phyloP scores from a whole-genome alignment of 495 filamentous ascomycete genomes.

The Entonaema liquescens region DNA sequence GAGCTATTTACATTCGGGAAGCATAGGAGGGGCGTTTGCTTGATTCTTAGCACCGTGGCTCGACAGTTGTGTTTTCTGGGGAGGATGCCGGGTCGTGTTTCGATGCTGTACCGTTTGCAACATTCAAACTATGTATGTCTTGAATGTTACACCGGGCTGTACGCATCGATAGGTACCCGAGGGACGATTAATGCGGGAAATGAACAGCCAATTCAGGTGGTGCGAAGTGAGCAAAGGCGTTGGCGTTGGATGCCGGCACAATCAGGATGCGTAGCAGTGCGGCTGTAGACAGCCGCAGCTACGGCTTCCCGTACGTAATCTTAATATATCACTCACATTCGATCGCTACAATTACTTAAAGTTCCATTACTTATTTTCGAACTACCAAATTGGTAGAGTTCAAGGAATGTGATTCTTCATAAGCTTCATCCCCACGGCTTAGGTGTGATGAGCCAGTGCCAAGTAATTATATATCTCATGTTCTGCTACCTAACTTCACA shows the following conservation, averaged over 20 bases:
- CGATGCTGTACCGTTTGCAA: conserved; percentile 12
- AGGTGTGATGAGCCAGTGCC: not conserved
- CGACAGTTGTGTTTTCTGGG: conserved; percentile 10
- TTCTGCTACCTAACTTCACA: not conserved
- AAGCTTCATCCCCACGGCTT: not conserved
- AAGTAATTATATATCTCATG: not conserved
- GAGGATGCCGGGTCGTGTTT: conserved; percentile 6
- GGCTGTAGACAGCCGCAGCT: conserved; percentile 21
- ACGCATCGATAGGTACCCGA: conserved; percentile 1
- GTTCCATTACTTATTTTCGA: not conserved
- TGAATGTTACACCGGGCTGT: conserved; percentile 25
- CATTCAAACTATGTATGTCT: conserved; percentile 16
- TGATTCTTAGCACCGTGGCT: conserved; percentile 22
- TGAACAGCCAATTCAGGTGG: conserved; percentile 19
- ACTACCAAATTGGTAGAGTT: not conserved
- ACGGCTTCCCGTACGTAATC: conserved; percentile 25
- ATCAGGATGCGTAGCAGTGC: conserved; percentile 15
- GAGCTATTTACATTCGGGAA: conserved; percentile 30
- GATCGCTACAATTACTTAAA: conserved; percentile 8
- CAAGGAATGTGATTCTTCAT: not conserved
- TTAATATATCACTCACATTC: conserved; percentile 38
- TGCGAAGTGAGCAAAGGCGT: conserved; percentile 30
- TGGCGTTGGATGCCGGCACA: conserved; percentile 30
- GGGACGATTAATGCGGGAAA: conserved; percentile 33
- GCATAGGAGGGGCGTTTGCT: conserved; percentile 36